Base-by-base conservation (phyloP, 129 eudicot species). In the Escallonia rubra region DNA sequence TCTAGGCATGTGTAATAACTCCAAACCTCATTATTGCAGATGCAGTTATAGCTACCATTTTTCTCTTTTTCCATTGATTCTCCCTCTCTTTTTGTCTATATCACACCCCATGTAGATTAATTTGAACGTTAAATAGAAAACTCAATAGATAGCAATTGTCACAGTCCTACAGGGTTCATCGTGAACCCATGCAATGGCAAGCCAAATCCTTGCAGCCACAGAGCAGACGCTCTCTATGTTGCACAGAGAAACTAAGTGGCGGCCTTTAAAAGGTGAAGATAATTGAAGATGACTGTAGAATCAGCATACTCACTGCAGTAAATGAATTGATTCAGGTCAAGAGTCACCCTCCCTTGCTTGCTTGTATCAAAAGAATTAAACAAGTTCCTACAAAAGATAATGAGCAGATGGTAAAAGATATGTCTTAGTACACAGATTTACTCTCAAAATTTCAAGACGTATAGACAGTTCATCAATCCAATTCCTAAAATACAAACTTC, bases 291-390 rank as follows among this genome's bases (percentile, higher is more conserved):
- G 67, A 34, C 23, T 49, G 41, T 11, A 12, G 57, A 55, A 43
- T 40, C 44, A 39, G 63, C 38, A 58, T 49, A 91, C 96, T 85
- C 63, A 91, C 97, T 83, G 80, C 97, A 91, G 78, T 87, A 91
- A 39, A 88, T 69, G 57, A 91, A 91, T 52, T 91, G 97, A 71
- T 91, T 91, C 61, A 91, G 89, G 78, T 91, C 97, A 68, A 91
- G 97, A 60, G 89, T 85, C 76, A 88, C 93, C 74, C 96, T 83
- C 71, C 97, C 96, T 78, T 91, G 97, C 79, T 88, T 91, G 76
- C 86, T 82, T 16, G 97, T 81, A 75, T 88, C 97, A 48, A 91
- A 91, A 70, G 97, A 91, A 80, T 83, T 79, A 57, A 91, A 87
- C 51, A 91, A 86, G 74, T 91, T 88, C 86, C 97, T 91, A 78